Conservation (phyloP, 768 basidiomycete species). For the Exsudoporus frostii region DNA sequence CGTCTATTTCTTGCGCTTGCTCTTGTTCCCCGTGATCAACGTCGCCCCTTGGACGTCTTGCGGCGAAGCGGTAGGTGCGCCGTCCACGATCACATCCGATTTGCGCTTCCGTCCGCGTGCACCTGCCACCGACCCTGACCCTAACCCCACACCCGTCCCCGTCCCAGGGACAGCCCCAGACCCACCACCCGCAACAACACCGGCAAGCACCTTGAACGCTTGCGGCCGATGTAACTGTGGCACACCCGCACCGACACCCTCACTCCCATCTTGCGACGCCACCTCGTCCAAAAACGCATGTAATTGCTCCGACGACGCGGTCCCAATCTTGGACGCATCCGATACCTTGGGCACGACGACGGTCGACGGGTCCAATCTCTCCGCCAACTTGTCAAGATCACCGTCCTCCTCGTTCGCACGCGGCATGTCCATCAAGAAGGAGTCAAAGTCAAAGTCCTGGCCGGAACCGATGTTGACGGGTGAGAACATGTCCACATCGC, state of each 20-base stretch:
- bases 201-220: slow-evolving; percentile 3
- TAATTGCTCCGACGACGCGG: slow-evolving; percentile 35
- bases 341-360: slow-evolving; percentile 28
- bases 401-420: slow-evolving; percentile 28
- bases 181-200: not conserved
- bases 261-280: slow-evolving; percentile 31
- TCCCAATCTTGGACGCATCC: slow-evolving; percentile 29
- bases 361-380: slow-evolving; percentile 31
- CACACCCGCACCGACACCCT: not conserved
- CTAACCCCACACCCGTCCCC: not conserved
- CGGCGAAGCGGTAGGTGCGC: not conserved
- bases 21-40: slow-evolving; percentile 16
- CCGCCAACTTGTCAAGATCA: slow-evolving; percentile 34
- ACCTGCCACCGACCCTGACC: not conserved
- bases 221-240: not conserved
- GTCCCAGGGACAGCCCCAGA: not conserved
- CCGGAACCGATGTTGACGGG: slow-evolving; percentile 1
- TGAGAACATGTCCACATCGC: slow-evolving; percentile 21
- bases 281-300: slow-evolving; percentile 45
- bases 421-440: slow-evolving; percentile 40
- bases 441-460: slow-evolving; percentile 38
- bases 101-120: slow-evolving; percentile 38
- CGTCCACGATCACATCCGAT: slow-evolving; percentile 32
- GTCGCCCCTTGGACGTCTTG: not conserved
- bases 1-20: slow-evolving; percentile 30